A percentile compares a stretch with the other conserved stretches of the same genome.
Evolutionary conservation across 2,329 filamentous ascomycete genomes (phyloP).

Genomic region (Coleophoma cylindrospora): DNA sequence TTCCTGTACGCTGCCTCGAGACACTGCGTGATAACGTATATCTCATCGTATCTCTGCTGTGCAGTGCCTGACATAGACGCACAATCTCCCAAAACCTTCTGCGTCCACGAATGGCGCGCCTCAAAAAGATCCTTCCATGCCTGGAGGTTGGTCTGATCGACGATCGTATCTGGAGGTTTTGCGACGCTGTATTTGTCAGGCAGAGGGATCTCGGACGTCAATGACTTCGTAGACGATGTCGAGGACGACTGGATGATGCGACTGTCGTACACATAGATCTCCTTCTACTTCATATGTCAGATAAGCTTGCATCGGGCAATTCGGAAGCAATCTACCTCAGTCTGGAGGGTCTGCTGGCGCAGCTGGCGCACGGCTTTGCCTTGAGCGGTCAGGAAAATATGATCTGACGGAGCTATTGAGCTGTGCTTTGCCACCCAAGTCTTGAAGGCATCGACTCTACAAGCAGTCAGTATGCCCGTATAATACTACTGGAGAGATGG

Average conservation of each 20-base stretch:
- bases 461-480: not conserved
- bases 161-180: conserved; percentile 75
- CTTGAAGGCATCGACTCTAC: conserved; percentile 78
- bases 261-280: conserved; percentile 91
- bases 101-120: conserved; percentile 74
- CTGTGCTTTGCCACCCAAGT: conserved; percentile 72
- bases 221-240: conserved; percentile 35
- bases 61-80: conserved; percentile 56
- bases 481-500: not conserved
- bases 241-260: conserved; percentile 59
- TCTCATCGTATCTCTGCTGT: conserved; percentile 64
- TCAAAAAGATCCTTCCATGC: conserved; percentile 89
- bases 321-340: conserved; percentile 55
- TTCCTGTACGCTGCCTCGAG: conserved; percentile 84
- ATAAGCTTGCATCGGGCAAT: too few species aligned
- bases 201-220: conserved; percentile 42
- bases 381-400: conserved; percentile 81
- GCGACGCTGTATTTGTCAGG: conserved; percentile 53
- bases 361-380: conserved; percentile 51
- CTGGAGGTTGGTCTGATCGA: conserved; percentile 71
- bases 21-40: conserved; percentile 72
- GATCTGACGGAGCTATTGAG: conserved; percentile 68
- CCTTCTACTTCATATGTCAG: conserved; percentile 49
- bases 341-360: conserved; percentile 52
- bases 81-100: conserved; percentile 65